phyloP scores from a whole-genome alignment of 2,329 filamentous ascomycete genomes.

The Fusarium napiforme region DNA sequence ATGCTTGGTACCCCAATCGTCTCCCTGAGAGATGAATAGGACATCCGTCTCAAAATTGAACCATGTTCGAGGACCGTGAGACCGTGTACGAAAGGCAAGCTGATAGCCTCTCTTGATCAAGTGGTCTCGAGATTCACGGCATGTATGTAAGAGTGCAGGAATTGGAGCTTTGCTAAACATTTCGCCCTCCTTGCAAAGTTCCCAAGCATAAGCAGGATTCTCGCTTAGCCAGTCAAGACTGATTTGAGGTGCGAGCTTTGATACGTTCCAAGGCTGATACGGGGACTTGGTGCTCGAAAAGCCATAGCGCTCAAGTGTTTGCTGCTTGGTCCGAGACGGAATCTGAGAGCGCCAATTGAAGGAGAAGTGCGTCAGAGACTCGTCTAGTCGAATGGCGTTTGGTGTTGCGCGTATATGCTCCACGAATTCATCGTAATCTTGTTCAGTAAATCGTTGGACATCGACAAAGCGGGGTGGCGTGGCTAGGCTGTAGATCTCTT shows the following conservation, averaged over 20 bases:
- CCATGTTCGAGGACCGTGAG: neutral
- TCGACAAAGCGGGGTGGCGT: conserved; percentile 1
- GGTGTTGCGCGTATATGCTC: neutral
- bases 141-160: neutral
- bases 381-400: neutral
- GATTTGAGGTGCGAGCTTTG: neutral
- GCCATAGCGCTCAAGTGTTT: neutral
- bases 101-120: neutral
- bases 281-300: neutral
- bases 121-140: neutral
- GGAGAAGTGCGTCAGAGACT: neutral
- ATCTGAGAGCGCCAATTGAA: neutral
- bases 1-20: neutral
- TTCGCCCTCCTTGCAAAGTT: neutral
- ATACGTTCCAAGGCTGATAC: neutral
- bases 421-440: neutral
- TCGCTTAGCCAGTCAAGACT: neutral
- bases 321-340: fast-evolving
- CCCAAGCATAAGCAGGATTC: neutral
- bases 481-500: neutral
- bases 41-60: neutral
- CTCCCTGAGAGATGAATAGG: fast-evolving
- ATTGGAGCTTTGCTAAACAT: neutral
- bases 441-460: fast-evolving
- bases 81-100: neutral